Evolutionary conservation across 2,329 filamentous ascomycete species (phyloP), one percentile per base, ranked within the genome.

Genomic region (Diaporthe sp.): DNA sequence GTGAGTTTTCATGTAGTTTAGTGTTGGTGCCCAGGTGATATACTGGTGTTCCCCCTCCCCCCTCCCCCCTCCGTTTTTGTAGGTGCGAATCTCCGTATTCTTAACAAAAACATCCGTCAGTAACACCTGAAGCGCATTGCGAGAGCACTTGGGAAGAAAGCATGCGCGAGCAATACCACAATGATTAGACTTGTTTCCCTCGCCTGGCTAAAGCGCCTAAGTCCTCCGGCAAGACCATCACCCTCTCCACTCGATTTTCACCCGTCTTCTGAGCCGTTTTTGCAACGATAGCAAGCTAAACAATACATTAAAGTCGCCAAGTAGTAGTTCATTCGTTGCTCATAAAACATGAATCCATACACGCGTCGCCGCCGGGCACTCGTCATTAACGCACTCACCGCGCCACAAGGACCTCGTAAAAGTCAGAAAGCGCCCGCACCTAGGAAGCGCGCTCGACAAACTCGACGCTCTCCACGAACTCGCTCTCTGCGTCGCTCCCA

Each of bases 401-500:
- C n/a, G 49, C 49, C 46, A 17, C 9, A 12, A 37, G 57, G 51
- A 65, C 46, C 13, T 42, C 58, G 37, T 22, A 28, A n/a, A 73
- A 39, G 31, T 37, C 46, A 42, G 28, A 37, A 22, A 73, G 46
- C 28, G 44, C 25, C 34, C 22, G 31, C 46, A 65, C 15, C 60
- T 65, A 73, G 13, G 34, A 19, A 53, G 60, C 17, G 25, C 58
- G 60, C 71, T 55, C 46, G 34, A 62, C 44, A 42, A 73, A 46
- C 46, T 65, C 71, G 25, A 65, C 49, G 13, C 71, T 62, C n/a
- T 62, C 71, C 15, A 49, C 71, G 4, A 51, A 39, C 10, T 71
- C 44, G 37, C 61, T 60, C 4, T 75, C 46, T 28, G 81, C 82
- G 71, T 83, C 81, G 3, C 83, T 82, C 46, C 77, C 78, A n/a